Percentiles rank a stretch among this genome's conserved stretches.
phyloP scores from a whole-genome alignment of 2,329 filamentous ascomycete species.

The Fusarium redolens region DNA sequence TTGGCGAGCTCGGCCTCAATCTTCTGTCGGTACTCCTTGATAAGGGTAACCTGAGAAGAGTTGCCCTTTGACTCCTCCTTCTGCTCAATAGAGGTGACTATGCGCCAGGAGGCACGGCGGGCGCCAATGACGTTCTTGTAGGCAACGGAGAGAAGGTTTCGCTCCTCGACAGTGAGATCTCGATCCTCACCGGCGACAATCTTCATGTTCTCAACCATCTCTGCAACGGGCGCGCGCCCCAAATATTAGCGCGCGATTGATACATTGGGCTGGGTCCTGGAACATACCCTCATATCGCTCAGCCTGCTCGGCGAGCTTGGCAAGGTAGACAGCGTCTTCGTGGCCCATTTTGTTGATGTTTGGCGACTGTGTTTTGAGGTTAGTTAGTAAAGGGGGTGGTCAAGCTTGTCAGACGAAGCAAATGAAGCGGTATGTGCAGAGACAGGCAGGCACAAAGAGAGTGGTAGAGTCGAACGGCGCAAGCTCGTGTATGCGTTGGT shows the following conservation, averaged over 20 bases:
- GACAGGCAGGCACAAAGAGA: constrained; percentile 37
- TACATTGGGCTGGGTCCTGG: neutral
- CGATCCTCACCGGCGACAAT: constrained; percentile 91
- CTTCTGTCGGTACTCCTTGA: constrained; percentile 98
- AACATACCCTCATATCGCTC: constrained; percentile 97
- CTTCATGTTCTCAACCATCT: constrained; percentile 99
- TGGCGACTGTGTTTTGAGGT: constrained; percentile 38
- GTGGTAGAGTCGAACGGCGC: constrained; percentile 23
- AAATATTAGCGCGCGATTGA: constrained; percentile 42
- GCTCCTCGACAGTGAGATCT: constrained; percentile 94
- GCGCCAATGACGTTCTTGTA: constrained; percentile 99
- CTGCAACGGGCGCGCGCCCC: constrained; percentile 72
- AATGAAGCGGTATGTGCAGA: constrained; percentile 27
- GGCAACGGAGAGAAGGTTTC: constrained; percentile 97
- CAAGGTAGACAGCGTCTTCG: constrained; percentile 99
- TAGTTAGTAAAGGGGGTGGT: constrained; percentile 42
- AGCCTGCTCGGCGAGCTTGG: constrained; percentile 99
- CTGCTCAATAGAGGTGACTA: constrained; percentile 99
- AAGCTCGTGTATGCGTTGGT: constrained; percentile 18
- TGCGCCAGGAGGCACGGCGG: constrained; percentile 98
- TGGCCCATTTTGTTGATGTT: constrained; percentile 85
- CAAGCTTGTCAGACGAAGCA: constrained; percentile 32
- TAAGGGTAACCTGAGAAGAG: constrained; percentile 92
- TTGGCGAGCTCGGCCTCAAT: constrained; percentile 97
- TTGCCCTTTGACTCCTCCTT: constrained; percentile 99